phyloP scores from a whole-genome alignment of 495 filamentous ascomycete species.

The Jackrogersella minutella region DNA sequence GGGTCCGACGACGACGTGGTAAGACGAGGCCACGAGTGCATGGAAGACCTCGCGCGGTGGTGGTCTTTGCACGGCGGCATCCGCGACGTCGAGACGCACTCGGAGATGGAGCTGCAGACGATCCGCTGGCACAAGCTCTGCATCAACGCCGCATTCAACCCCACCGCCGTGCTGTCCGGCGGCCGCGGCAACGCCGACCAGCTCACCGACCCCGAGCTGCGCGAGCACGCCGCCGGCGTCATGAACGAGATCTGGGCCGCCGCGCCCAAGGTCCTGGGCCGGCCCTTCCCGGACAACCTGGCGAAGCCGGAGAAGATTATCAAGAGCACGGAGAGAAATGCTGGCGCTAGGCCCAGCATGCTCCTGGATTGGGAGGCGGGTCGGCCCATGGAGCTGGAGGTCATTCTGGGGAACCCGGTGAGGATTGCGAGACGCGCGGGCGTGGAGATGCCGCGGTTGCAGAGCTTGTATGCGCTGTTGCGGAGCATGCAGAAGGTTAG shows the following conservation, averaged over 20 bases:
- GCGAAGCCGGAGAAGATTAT: constrained; percentile 64
- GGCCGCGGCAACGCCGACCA: constrained; percentile 64
- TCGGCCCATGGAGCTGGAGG: constrained; percentile 65
- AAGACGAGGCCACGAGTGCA: constrained; percentile 31
- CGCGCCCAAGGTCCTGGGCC: constrained; percentile 60
- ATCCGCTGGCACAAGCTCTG: constrained; percentile 71
- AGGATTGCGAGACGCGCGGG: constrained; percentile 59
- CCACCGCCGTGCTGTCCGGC: constrained; percentile 65
- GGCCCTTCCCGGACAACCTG: constrained; percentile 51
- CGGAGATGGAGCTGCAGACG: constrained; percentile 62
- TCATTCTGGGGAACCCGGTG: constrained; percentile 68
- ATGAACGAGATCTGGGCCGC: constrained; percentile 67
- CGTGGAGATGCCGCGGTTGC: constrained; percentile 61
- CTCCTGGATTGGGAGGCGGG: constrained; percentile 65
- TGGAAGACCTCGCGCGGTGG: constrained; percentile 46
- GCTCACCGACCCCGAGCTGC: constrained; percentile 60
- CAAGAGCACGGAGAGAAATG: constrained; percentile 61
- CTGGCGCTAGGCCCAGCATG: constrained; percentile 67
- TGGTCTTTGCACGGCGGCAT: constrained; percentile 57
- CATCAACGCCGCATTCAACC: constrained; percentile 72
- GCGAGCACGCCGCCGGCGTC: constrained; percentile 56
- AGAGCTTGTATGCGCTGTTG: constrained; percentile 61
- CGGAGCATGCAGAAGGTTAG: constrained; percentile 56
- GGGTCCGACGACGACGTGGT: constrained; percentile 43
- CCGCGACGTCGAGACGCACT: constrained; percentile 58